Percentiles rank a stretch among this genome's conserved stretches.
These are phyloP conservation scores for Thamnidium elegans DNA, from an alignment of 192 early-diverging fungal genomes.

Conservation along the genomic window DNA sequence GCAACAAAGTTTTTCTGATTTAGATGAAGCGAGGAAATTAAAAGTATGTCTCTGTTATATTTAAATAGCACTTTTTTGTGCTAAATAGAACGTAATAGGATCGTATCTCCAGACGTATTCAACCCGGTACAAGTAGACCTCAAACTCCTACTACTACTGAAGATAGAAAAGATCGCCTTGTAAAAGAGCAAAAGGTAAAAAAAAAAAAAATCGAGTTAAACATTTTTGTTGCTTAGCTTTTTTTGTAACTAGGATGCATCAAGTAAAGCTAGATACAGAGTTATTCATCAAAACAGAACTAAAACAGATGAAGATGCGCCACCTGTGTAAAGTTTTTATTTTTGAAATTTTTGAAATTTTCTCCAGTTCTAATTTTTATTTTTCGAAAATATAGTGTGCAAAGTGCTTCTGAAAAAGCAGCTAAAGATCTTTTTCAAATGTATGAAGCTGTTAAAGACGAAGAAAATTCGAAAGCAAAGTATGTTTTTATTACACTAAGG, in stretches of 20 bases:
- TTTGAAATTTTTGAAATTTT: neutral
- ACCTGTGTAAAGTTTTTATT: constrained; percentile 18
- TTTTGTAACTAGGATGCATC: constrained; percentile 25
- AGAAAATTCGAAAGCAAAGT: constrained; percentile 41
- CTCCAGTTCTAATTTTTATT: neutral
- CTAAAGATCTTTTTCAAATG: constrained; percentile 52
- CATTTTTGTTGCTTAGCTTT: no score
- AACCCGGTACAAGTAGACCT: constrained; percentile 18
- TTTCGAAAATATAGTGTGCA: constrained; percentile 22
- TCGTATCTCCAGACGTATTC: constrained; percentile 28
- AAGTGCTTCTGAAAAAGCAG: constrained; percentile 39
- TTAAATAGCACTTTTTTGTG: neutral
- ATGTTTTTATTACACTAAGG: constrained; percentile 5
- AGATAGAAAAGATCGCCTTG: constrained; percentile 16
- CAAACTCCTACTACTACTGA: constrained; percentile 14
- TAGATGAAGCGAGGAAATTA: constrained; percentile 49
- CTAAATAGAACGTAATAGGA: constrained; percentile 14
- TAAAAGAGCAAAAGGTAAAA: constrained; percentile 24
- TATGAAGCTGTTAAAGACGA: constrained; percentile 64
- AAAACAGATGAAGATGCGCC: constrained; percentile 17
- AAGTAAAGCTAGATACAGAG: constrained; percentile 45
- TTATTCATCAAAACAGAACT: constrained; percentile 44
- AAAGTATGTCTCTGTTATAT: constrained; percentile 29
- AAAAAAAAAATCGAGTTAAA: neutral
- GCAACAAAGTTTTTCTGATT: constrained; percentile 57